Conservation (phyloP, 352 stramenopile genomes). For the Globisporangium sylvaticum region DNA sequence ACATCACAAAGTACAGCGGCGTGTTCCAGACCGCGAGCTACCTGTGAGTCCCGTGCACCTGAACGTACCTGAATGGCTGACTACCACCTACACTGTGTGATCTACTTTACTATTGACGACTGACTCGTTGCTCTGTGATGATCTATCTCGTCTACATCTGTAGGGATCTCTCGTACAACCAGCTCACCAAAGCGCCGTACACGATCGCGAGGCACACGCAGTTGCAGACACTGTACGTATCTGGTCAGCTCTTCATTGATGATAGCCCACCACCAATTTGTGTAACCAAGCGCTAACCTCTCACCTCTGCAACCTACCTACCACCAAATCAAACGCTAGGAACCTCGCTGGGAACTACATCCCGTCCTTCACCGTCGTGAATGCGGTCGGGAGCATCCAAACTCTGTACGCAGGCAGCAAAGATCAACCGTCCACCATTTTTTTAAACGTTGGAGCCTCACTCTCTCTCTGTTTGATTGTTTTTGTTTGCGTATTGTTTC, state of each 20-base stretch:
- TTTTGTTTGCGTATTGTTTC: not conserved
- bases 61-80: too few species aligned
- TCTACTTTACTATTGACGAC: not conserved
- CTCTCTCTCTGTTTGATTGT: not conserved
- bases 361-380: not conserved
- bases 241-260: not conserved
- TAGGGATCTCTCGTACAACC: slow-evolving; percentile 7
- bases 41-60: not conserved
- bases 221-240: slow-evolving; percentile 1
- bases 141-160: not conserved
- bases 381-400: not conserved
- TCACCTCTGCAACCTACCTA: not conserved
- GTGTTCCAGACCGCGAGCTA: slow-evolving; percentile 6
- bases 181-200: not conserved
- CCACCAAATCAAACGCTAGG: not conserved
- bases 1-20: slow-evolving; percentile 4
- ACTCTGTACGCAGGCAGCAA: not conserved
- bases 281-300: not conserved
- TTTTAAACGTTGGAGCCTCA: not conserved
- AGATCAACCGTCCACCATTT: not conserved
- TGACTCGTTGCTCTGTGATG: not conserved
- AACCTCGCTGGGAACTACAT: slow-evolving; percentile 2
- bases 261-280: not conserved
- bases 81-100: not conserved
- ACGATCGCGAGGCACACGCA: not conserved